Conservation (phyloP, 2,329 filamentous ascomycete species). For the Colletotrichum phormii region DNA sequence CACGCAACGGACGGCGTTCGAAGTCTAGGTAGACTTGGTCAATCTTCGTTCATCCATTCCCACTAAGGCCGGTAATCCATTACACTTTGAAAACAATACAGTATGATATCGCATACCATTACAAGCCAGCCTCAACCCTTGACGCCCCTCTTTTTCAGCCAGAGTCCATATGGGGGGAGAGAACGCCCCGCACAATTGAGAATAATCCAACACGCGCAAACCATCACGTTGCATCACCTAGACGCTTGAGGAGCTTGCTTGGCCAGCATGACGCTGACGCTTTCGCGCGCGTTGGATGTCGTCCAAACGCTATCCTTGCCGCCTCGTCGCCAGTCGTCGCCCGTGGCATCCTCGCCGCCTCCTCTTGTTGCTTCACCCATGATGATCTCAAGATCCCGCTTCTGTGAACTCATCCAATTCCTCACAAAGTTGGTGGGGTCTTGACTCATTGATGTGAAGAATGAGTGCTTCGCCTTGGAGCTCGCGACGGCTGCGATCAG, state of each 20-base stretch:
- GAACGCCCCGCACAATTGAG: background rate
- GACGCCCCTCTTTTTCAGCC: background rate
- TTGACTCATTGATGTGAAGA: constrained; percentile 81
- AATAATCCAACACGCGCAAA: background rate
- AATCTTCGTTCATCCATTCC: background rate
- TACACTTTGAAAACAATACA: background rate
- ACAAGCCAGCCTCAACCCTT: background rate
- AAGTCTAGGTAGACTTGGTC: background rate
- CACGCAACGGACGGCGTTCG: background rate
- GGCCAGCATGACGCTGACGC: constrained; percentile 70
- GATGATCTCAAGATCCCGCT: constrained; percentile 88
- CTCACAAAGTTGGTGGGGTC: constrained; percentile 88
- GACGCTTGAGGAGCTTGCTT: constrained; percentile 54
- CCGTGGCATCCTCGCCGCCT: constrained; percentile 64
- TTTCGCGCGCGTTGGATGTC: constrained; percentile 70
- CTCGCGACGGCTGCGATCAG: constrained; percentile 85
- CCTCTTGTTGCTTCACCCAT: constrained; percentile 82
- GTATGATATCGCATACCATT: background rate
- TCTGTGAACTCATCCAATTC: constrained; percentile 91
- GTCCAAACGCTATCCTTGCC: constrained; percentile 67
- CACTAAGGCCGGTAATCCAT: background rate
- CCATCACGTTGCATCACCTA: constrained; percentile 1
- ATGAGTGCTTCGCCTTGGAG: constrained; percentile 90
- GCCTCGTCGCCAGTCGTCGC: constrained; percentile 77
- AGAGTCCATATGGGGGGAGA: background rate